Evolutionary conservation across 371 early-diverging fungal genomes (phyloP).

Genomic region (Nematocida parisii): DNA sequence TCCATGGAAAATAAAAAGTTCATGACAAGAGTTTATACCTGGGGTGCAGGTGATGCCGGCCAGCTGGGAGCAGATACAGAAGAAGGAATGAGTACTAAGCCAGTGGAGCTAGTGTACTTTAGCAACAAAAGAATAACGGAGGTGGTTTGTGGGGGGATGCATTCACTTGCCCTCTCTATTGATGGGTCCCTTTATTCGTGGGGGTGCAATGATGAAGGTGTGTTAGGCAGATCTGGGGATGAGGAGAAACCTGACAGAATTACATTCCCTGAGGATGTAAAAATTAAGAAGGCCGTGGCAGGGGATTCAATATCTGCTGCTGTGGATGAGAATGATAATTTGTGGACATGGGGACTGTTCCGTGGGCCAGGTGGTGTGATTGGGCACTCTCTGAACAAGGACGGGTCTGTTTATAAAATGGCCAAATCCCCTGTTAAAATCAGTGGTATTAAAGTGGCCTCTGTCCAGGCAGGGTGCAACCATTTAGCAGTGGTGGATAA

Average conservation of each 20-base stretch:
- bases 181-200: conserved; percentile 76
- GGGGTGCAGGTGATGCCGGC: conserved; percentile 87
- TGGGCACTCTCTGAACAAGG: conserved; percentile 71
- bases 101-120: conserved; percentile 74
- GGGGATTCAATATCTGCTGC: conserved; percentile 86
- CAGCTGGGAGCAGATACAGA: conserved; percentile 87
- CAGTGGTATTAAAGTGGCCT: conserved; percentile 70
- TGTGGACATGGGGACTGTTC: conserved; percentile 92
- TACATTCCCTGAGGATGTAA: conserved; percentile 72
- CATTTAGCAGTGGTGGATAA: conserved; percentile 79
- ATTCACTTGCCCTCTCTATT: conserved; percentile 71
- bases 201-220: conserved; percentile 96
- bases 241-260: conserved; percentile 71
- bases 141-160: conserved; percentile 73
- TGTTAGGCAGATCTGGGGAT: conserved; percentile 76
- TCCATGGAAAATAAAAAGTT: conserved; percentile 19
- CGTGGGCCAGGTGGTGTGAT: conserved; percentile 73
- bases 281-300: conserved; percentile 74
- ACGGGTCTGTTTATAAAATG: conserved; percentile 64
- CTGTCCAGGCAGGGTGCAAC: conserved; percentile 81
- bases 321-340: conserved; percentile 76
- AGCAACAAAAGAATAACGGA: conserved; percentile 71
- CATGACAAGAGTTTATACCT: conserved; percentile 74
- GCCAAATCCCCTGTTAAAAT: conserved; percentile 74
- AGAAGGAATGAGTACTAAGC: conserved; percentile 73